phyloP scores from a whole-genome alignment of 345 rosid species.

The Brassica carinata region DNA sequence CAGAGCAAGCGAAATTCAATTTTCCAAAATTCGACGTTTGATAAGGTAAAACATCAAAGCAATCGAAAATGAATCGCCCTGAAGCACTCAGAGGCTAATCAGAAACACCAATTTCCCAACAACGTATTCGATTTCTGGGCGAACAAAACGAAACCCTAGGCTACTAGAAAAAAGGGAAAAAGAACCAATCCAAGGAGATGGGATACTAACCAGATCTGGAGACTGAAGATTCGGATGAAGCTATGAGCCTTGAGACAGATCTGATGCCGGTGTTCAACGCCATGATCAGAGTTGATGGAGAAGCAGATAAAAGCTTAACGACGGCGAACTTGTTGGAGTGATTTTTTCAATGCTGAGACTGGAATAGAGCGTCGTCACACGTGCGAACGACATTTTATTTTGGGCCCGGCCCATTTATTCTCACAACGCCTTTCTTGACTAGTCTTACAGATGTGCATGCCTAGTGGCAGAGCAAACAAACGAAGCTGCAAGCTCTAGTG shows the following conservation, averaged over 20 bases:
- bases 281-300: slow-evolving; percentile 39
- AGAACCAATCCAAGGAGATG: background rate
- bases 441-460: no score
- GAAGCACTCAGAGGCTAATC: background rate
- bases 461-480: no score
- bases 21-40: background rate
- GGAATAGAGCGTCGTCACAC: background rate
- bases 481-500: background rate
- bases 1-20: background rate
- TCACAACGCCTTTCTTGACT: no score
- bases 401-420: slow-evolving; percentile 30
- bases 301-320: slow-evolving; percentile 9
- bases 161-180: background rate
- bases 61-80: background rate
- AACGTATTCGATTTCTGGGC: background rate
- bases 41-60: background rate
- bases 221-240: slow-evolving; percentile 54
- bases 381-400: background rate
- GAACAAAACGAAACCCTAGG: slow-evolving; percentile 13
- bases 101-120: background rate
- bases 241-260: slow-evolving; percentile 67
- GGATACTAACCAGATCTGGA: slow-evolving; percentile 58
- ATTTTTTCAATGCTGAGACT: background rate
- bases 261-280: slow-evolving; percentile 70
- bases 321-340: slow-evolving; percentile 13